Percentiles rank a stretch among this genome's conserved stretches.
Evolutionary conservation across 2,329 filamentous ascomycete species (phyloP).

Genomic region (Fusarium beomiforme): DNA sequence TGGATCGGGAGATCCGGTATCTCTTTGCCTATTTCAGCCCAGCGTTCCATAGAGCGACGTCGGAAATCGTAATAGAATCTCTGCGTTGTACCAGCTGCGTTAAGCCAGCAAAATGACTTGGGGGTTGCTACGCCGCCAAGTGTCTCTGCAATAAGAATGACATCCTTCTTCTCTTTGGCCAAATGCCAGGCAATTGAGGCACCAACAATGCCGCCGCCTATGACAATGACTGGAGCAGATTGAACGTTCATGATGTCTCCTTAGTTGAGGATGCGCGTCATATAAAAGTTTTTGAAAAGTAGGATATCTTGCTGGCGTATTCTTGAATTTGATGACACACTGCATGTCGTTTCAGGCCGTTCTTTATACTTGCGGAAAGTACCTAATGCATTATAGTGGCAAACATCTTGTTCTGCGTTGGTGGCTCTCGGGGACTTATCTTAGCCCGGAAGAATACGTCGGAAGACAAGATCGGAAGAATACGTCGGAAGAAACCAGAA

Average conservation of each 20-base stretch:
- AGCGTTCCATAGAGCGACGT: conserved; percentile 9
- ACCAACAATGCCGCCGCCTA: conserved; percentile 26
- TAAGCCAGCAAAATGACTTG: conserved; percentile 21
- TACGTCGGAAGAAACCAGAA: too few species aligned
- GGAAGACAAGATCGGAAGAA: too few species aligned
- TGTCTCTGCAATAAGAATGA: not conserved
- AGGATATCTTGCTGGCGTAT: too few species aligned
- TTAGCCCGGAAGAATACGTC: too few species aligned
- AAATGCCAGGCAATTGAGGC: conserved; percentile 29
- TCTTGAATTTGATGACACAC: too few species aligned
- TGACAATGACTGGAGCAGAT: not conserved
- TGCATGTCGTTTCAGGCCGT: too few species aligned
- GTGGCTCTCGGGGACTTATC: too few species aligned
- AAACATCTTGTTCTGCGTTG: too few species aligned
- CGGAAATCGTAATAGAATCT: conserved; percentile 19
- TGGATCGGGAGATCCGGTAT: conserved; percentile 6
- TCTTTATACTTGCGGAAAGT: too few species aligned
- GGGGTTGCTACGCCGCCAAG: not conserved
- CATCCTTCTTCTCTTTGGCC: not conserved
- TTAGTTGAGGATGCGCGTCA: too few species aligned
- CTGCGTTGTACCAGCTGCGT: conserved; percentile 7
- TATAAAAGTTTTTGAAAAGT: too few species aligned
- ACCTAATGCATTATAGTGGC: too few species aligned
- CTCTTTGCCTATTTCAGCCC: conserved; percentile 11
- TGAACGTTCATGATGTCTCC: not conserved